A percentile compares a stretch with the other conserved stretches of the same genome.
Evolutionary conservation across 805 yeast genomes (phyloP).

Genomic region (Ogataea minuta): DNA sequence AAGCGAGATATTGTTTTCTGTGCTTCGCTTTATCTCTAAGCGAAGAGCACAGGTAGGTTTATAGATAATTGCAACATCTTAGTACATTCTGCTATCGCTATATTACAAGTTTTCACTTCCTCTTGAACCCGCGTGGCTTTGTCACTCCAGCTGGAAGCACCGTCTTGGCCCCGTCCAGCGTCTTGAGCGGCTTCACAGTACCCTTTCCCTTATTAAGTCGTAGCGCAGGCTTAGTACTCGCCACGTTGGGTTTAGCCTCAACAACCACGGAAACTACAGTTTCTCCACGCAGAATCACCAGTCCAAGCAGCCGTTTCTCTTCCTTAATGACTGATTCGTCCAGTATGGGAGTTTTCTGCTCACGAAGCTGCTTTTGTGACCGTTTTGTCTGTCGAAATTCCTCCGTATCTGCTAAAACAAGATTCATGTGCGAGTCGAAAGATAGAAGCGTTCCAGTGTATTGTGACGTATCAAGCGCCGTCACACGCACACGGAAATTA

Average conservation of each 20-base stretch:
- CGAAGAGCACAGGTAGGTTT: background rate
- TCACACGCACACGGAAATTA: slow-evolving; percentile 68
- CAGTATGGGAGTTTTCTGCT: slow-evolving; percentile 13
- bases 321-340: slow-evolving; percentile 45
- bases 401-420: slow-evolving; percentile 80
- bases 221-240: slow-evolving; percentile 30
- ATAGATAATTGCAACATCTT: background rate
- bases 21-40: slow-evolving; percentile 81
- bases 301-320: slow-evolving; percentile 75
- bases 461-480: slow-evolving; percentile 74
- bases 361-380: slow-evolving; percentile 34
- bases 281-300: slow-evolving; percentile 85
- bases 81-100: slow-evolving; percentile 1
- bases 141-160: slow-evolving; percentile 21
- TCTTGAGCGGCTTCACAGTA: slow-evolving; percentile 30
- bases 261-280: slow-evolving; percentile 70
- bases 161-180: slow-evolving; percentile 21
- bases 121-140: slow-evolving; percentile 22
- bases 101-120: slow-evolving; percentile 8
- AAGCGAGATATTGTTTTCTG: slow-evolving; percentile 97
- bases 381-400: slow-evolving; percentile 76
- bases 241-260: slow-evolving; percentile 56
- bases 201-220: slow-evolving; percentile 35
- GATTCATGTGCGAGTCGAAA: slow-evolving; percentile 85
- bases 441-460: slow-evolving; percentile 80